Evolutionary conservation across 805 yeast species (phyloP), one percentile per base, ranked within the genome.

Genomic region (Suhomyces vadensis): DNA sequence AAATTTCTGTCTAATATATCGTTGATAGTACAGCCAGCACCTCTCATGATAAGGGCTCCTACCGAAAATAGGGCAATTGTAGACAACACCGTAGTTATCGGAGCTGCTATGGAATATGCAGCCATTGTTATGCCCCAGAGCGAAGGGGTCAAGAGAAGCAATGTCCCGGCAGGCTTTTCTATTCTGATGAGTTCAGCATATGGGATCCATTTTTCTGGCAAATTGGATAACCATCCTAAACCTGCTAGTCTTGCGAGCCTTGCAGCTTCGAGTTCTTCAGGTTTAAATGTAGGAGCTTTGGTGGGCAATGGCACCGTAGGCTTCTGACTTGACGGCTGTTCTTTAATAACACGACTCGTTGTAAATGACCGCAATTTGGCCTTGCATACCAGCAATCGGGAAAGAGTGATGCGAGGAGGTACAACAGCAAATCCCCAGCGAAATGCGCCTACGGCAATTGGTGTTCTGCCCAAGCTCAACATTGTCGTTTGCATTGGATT

Each of bases 11-110:
- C 99, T 60, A 84, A 72, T 36, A 92, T 72, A 64, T 94, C 99
- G 61, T 94, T 94, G 43, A 94, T 83, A 0, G 96, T 91, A 63
- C 99, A 94, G 0, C 99, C 99, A 1, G 97, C 97, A 21, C 98
- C 97, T 63, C 99, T 78, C 96, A 95, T 94, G 13, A 92, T 74
- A 31, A 91, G 57, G 0, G 97, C 79, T 10, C 99, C 99, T 3
- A 85, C 71, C 4, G 92, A 82, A 60, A 90, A 94, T 10, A 90
- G 67, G 0, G 79, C 75, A 25, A 88, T 60, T 57, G 83, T 87
- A 57, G 75, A 77, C 0, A 75, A 47, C 0, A 92, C 83, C 1
- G 81, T 75, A 0, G 78, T 48, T 1, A 89, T 42, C 0, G 96
- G 83, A 0, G 97, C 96, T 2, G 81, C 66, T 2, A 82, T 65